These are phyloP conservation scores for Suillus subluteus DNA, from an alignment of 768 basidiomycete genomes.

Conservation along the genomic window DNA sequence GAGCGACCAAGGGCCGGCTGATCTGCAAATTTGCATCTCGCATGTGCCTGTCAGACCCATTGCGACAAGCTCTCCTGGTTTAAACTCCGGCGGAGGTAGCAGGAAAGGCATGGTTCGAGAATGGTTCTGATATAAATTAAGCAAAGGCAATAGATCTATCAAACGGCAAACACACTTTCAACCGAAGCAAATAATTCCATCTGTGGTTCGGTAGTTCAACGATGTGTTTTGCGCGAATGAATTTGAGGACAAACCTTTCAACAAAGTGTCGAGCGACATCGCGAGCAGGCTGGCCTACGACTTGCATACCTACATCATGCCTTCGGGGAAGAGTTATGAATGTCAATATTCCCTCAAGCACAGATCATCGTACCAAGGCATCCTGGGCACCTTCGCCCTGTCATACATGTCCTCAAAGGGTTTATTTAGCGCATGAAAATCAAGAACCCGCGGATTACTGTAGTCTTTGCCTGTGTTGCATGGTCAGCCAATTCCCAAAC, in stretches of 20 bases:
- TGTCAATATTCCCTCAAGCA: not conserved
- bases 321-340: constrained; percentile 40
- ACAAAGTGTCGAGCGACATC: constrained; percentile 95
- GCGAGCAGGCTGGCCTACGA: constrained; percentile 94
- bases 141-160: not conserved
- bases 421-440: constrained; percentile 86
- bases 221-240: constrained; percentile 12
- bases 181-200: constrained; percentile 93
- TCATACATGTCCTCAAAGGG: constrained; percentile 97
- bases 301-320: constrained; percentile 97
- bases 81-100: constrained; percentile 92
- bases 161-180: constrained; percentile 63
- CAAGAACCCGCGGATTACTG: constrained; percentile 84
- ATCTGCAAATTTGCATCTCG: constrained; percentile 95
- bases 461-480: constrained; percentile 82
- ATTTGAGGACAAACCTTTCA: constrained; percentile 60
- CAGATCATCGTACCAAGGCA: constrained; percentile 82
- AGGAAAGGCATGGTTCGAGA: constrained; percentile 91
- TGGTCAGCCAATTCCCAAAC: constrained; percentile 1
- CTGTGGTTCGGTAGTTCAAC: constrained; percentile 39
- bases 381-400: constrained; percentile 82
- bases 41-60: constrained; percentile 93
- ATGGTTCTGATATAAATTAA: constrained; percentile 68
- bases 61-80: constrained; percentile 71
- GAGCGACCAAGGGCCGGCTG: constrained; percentile 95